A percentile compares a stretch with the other conserved stretches of the same genome.
phyloP scores from a whole-genome alignment of 345 rosid species.

The Turritis glabra region DNA sequence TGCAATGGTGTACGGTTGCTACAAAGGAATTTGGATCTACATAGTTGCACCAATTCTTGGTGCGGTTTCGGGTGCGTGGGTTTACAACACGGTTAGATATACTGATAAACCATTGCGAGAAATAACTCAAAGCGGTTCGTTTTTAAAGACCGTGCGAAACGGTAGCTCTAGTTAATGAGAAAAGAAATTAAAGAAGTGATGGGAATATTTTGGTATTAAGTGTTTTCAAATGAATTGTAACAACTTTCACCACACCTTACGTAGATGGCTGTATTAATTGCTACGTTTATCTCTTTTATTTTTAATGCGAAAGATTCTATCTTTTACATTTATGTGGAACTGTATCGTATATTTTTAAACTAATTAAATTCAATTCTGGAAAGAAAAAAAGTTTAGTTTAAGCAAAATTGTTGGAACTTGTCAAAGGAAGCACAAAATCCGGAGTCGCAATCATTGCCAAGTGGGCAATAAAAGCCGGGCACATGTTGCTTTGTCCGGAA shows the following conservation, averaged over 20 bases:
- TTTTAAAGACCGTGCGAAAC: constrained; percentile 38
- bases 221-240: neutral
- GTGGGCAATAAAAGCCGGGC: neutral
- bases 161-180: constrained; percentile 22
- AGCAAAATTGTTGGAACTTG: neutral
- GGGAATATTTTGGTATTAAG: neutral
- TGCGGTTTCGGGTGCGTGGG: constrained; percentile 72
- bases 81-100: constrained; percentile 64
- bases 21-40: constrained; percentile 70
- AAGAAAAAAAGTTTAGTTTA: neutral
- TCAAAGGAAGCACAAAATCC: constrained; percentile 10
- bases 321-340: neutral
- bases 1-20: constrained; percentile 57
- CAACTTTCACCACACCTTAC: constrained; percentile 1
- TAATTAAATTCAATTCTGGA: neutral
- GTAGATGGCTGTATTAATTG: neutral
- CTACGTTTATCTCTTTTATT: neutral
- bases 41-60: constrained; percentile 59
- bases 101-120: constrained; percentile 79
- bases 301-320: neutral
- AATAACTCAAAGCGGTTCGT: constrained; percentile 53
- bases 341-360: neutral
- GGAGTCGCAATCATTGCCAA: neutral
- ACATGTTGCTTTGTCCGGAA: neutral
- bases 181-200: neutral